Conservation (phyloP, 1,284 basidiomycete species). For the Cronartium quercuum region DNA sequence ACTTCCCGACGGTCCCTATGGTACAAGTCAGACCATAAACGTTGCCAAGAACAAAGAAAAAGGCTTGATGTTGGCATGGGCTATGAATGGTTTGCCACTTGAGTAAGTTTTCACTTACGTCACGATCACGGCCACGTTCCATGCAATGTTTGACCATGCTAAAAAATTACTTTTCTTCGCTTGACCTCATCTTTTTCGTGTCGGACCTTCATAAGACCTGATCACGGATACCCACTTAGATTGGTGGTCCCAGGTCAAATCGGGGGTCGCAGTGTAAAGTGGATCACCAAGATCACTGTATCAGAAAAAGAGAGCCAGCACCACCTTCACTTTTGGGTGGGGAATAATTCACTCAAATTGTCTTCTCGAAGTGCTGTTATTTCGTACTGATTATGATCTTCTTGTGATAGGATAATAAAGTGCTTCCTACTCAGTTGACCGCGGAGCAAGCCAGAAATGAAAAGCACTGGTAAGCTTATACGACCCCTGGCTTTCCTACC, state of each 20-base stretch:
- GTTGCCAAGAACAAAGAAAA: slow-evolving; percentile 55
- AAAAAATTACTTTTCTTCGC: too few species aligned
- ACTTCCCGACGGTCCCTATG: slow-evolving; percentile 63
- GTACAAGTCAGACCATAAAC: slow-evolving; percentile 58
- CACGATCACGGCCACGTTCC: too few species aligned
- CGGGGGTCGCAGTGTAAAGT: slow-evolving; percentile 55
- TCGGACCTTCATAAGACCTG: slow-evolving; percentile 53
- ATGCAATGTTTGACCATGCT: too few species aligned
- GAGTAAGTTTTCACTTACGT: not conserved
- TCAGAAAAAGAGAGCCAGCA: slow-evolving; percentile 58
- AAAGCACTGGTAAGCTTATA: slow-evolving; percentile 51
- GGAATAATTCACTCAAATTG: not conserved
- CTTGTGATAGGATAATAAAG: slow-evolving; percentile 58
- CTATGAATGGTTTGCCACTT: slow-evolving; percentile 56
- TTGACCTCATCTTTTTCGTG: slow-evolving; percentile 33
- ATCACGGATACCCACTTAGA: slow-evolving; percentile 63
- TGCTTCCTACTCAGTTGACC: slow-evolving; percentile 58
- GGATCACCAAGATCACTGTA: slow-evolving; percentile 60
- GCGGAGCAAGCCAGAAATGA: slow-evolving; percentile 59
- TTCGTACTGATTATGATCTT: slow-evolving; percentile 35
- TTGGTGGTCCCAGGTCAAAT: slow-evolving; percentile 63
- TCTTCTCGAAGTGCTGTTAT: not conserved
- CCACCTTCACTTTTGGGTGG: slow-evolving; percentile 48
- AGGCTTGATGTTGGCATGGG: slow-evolving; percentile 61
- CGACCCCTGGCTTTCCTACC: too few species aligned